A percentile compares a stretch with the other conserved stretches of the same genome.
phyloP scores from a whole-genome alignment of 352 stramenopile genomes.

The Phytophthora hibernalis region DNA sequence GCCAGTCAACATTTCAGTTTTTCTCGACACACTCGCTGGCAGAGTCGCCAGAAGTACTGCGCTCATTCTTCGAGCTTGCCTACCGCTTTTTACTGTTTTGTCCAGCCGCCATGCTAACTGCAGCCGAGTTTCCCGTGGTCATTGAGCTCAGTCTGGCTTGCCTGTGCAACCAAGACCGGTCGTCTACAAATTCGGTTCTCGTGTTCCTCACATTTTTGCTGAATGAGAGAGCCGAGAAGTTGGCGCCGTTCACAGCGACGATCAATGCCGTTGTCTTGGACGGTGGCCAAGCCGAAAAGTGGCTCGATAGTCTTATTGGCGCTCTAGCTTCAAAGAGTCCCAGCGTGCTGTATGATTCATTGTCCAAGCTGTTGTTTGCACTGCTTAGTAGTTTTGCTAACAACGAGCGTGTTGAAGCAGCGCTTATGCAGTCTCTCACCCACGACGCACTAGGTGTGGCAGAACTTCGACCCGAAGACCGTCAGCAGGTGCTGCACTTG shows the following conservation, averaged over 20 bases:
- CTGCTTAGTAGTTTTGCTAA: constrained; percentile 52
- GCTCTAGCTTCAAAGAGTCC: constrained; percentile 63
- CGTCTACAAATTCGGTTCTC: constrained; percentile 71
- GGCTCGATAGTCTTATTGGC: constrained; percentile 54
- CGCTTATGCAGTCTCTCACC: constrained; percentile 44
- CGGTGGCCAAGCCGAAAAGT: constrained; percentile 52
- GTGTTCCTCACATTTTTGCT: constrained; percentile 73
- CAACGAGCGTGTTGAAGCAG: constrained; percentile 40
- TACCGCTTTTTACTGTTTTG: constrained; percentile 81
- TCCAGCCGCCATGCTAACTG: constrained; percentile 64
- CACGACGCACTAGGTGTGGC: constrained; percentile 48
- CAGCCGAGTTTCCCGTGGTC: constrained; percentile 61
- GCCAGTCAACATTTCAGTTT: constrained; percentile 67
- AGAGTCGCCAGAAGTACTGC: constrained; percentile 66
- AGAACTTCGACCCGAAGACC: constrained; percentile 48
- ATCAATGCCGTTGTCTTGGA: constrained; percentile 60
- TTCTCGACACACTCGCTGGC: constrained; percentile 68
- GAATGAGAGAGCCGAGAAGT: constrained; percentile 58
- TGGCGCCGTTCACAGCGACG: constrained; percentile 45
- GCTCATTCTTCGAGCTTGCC: constrained; percentile 70
- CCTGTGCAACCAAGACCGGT: constrained; percentile 69
- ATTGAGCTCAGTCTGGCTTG: constrained; percentile 68
- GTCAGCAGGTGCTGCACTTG: constrained; percentile 60
- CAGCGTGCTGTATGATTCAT: constrained; percentile 62
- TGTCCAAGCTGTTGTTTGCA: constrained; percentile 63